These are phyloP conservation scores for Penicillium sp. DNA, from an alignment of 2,329 filamentous ascomycete species.

Conservation along the genomic window DNA sequence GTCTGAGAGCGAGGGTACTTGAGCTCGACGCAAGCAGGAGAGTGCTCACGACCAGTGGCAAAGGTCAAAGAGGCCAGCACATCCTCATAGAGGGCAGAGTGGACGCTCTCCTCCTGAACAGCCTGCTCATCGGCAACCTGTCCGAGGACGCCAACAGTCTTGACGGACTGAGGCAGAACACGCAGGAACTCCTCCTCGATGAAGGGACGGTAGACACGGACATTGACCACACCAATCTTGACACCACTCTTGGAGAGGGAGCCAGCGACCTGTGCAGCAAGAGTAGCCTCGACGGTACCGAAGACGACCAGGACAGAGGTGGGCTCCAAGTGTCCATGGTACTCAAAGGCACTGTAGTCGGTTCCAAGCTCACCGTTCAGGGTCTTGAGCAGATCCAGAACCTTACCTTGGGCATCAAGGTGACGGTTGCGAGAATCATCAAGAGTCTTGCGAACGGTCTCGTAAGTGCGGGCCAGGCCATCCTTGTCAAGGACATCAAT, in stretches of 20 bases:
- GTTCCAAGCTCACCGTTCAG: slow-evolving; percentile 93
- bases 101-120: slow-evolving; percentile 72
- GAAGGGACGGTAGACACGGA: slow-evolving; percentile 92
- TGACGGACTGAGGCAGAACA: slow-evolving; percentile 72
- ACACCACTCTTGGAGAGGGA: slow-evolving; percentile 71
- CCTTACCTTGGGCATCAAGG: slow-evolving; percentile 69
- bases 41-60: slow-evolving; percentile 63
- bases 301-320: slow-evolving; percentile 88
- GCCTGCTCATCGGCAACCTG: slow-evolving; percentile 76
- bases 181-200: slow-evolving; percentile 91
- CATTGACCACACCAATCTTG: slow-evolving; percentile 84
- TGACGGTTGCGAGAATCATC: slow-evolving; percentile 67
- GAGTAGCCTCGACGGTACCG: slow-evolving; percentile 84
- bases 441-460: slow-evolving; percentile 63
- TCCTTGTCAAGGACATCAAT: slow-evolving; percentile 77
- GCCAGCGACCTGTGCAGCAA: slow-evolving; percentile 77
- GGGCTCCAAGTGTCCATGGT: slow-evolving; percentile 77
- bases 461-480: slow-evolving; percentile 69
- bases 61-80: slow-evolving; percentile 84
- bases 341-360: slow-evolving; percentile 90
- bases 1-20: slow-evolving; percentile 80
- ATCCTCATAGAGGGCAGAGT: slow-evolving; percentile 89
- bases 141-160: slow-evolving; percentile 80
- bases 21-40: slow-evolving; percentile 72
- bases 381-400: slow-evolving; percentile 67